phyloP scores from a whole-genome alignment of 768 basidiomycete genomes.

The Termitomyces sp. region DNA sequence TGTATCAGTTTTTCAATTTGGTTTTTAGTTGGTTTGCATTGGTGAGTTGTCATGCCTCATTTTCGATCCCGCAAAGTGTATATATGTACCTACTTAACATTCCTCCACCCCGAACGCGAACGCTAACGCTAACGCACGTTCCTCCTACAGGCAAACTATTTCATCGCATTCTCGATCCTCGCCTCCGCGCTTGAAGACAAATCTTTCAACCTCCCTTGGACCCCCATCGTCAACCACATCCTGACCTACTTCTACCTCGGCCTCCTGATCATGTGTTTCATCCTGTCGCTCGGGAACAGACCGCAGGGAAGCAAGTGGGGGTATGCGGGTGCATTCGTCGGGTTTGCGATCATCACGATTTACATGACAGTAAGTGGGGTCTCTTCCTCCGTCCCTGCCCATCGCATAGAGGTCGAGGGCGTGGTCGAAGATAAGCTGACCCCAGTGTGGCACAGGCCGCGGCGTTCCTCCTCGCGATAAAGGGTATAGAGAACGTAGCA shows the following conservation, averaged over 20 bases:
- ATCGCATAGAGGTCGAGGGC: not conserved
- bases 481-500: slow-evolving; percentile 66
- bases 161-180: slow-evolving; percentile 83
- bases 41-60: slow-evolving; percentile 34
- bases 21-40: slow-evolving; percentile 92
- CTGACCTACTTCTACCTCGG: slow-evolving; percentile 89
- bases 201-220: slow-evolving; percentile 52
- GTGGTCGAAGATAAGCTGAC: no score
- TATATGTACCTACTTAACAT: no score
- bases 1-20: slow-evolving; percentile 88
- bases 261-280: slow-evolving; percentile 81
- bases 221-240: slow-evolving; percentile 71
- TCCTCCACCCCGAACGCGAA: not conserved
- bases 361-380: slow-evolving; percentile 79
- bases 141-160: slow-evolving; percentile 72
- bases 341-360: slow-evolving; percentile 88
- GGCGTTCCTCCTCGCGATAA: slow-evolving; percentile 80
- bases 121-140: not conserved
- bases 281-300: slow-evolving; percentile 85
- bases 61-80: no score
- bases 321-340: slow-evolving; percentile 82
- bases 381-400: no score
- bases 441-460: slow-evolving; percentile 44
- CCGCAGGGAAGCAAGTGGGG: slow-evolving; percentile 88
- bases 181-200: slow-evolving; percentile 70